Evolutionary conservation across 2,329 filamentous ascomycete genomes (phyloP), one percentile per base, ranked within the genome.

Genomic region (Akanthomyces dipterigenus): DNA sequence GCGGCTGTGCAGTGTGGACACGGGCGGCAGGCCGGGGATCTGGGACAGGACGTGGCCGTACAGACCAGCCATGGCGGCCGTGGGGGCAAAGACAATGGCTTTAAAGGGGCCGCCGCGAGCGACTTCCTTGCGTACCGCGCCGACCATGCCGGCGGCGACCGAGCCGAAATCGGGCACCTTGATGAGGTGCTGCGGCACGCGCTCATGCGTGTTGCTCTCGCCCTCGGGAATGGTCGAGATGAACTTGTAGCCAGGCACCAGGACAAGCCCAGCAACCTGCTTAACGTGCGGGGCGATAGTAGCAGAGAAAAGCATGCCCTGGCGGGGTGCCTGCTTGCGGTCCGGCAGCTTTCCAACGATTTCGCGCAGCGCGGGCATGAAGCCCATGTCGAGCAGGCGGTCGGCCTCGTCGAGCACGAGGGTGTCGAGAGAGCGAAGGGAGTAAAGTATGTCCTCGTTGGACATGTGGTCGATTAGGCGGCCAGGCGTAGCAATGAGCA

Each of bases 341-440:
- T 82, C 74, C 0, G 90, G 90, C 4, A 96, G 78, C 12, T 86
- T 83, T 65, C 82, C 80, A 22, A 96, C 80, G 63, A 96, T 93
- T 67, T 90, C 88, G 71, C 89, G 85, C 3, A 96, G 79, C 11
- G 88, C 86, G 2, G 86, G 85, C n/a, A 90, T 86, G 70, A 96
- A 96, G 67, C 93, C 91, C 71, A 93, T 86, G 70, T 96, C 91
- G 3, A 96, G 83, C 43, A 96, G 82, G 40, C 90, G 80, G 69
- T 95, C 90, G 31, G 90, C 90, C 76, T 93, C 90, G 66, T 93
- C 90, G 71, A 95, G 87, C 20, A 95, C 89, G 4, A 95, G 78
- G 64, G 89, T 92, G 70, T 93, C 89, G 42, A 96, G 74, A 42
- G 80, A 76, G 53, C 84, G 80, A 59, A 96, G 79, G 67, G 86